Conservation (phyloP, 805 yeast species). For the Wickerhamiella australiensis region DNA sequence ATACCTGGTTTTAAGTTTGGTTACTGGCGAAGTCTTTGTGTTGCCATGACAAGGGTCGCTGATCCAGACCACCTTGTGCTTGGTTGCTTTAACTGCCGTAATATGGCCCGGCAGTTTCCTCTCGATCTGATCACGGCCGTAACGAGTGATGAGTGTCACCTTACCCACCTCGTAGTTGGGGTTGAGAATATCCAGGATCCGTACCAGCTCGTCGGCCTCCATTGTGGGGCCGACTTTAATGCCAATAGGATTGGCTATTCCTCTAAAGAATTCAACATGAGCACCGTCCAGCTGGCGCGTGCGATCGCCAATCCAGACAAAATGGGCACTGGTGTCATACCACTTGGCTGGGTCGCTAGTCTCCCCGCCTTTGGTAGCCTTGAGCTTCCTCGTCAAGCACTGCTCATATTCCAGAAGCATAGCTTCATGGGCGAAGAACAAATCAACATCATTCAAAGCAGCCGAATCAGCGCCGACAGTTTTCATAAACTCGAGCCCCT, state of each 20-base stretch:
- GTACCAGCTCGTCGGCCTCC: constrained; percentile 29
- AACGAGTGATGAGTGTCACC: constrained; percentile 34
- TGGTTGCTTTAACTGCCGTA: constrained; percentile 29
- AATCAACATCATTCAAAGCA: constrained; percentile 28
- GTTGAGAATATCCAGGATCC: constrained; percentile 31
- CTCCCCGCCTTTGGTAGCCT: constrained; percentile 14
- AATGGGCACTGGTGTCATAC: constrained; percentile 35
- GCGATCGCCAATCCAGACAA: constrained; percentile 36
- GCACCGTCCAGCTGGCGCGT: constrained; percentile 36
- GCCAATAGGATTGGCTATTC: constrained; percentile 34
- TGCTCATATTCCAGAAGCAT: constrained; percentile 34
- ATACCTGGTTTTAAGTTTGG: constrained; percentile 33
- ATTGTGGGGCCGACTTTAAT: constrained; percentile 36
- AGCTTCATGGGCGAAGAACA: constrained; percentile 34
- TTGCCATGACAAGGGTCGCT: constrained; percentile 37
- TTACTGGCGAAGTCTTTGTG: constrained; percentile 31
- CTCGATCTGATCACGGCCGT: constrained; percentile 31
- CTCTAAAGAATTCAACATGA: constrained; percentile 36
- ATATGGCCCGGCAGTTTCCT: constrained; percentile 32
- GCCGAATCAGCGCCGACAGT: constrained; percentile 31
- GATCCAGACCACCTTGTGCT: constrained; percentile 35
- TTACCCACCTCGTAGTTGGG: constrained; percentile 31
- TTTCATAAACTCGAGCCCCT: constrained; percentile 31
- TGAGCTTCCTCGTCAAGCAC: constrained; percentile 28
- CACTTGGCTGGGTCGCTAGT: constrained; percentile 17